Evolutionary conservation across 2,329 filamentous ascomycete species (phyloP), one percentile per base, ranked within the genome.

Genomic region (Alternaria triticimaculans): DNA sequence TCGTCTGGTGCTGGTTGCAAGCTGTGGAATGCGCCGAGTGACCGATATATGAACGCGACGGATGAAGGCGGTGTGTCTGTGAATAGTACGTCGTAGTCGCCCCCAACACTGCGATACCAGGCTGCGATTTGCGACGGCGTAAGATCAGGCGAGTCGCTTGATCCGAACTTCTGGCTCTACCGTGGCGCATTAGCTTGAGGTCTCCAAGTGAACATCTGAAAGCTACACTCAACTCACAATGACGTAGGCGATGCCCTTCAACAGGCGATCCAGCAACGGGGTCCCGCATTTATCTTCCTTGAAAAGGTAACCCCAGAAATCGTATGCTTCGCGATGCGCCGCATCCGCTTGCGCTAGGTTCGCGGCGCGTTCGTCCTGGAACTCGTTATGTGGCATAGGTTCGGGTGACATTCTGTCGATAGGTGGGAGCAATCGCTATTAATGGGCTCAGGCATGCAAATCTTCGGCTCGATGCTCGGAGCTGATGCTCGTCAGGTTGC

Each of bases 1-100:
- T 79, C 77, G 43, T 88, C 87, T 51, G 80, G 79, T 2, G 88
- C 88, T 1, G 93, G 93, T 70, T 96, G 92, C 26, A 98, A 85
- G 54, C 89, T 90, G 81, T 98, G 95, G 72, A 94, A 92, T 78
- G 95, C 97, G 71, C 95, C 96, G 55, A 97, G 88, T 8, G 92
- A 92, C 75, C 93, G 92, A 85, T 96, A 98, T 68, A 97, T 96
- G 82, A 93, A 96, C 26, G 94, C 96, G 66, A 99, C 89, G 46
- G 91, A 90, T 41, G 88, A 83, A 64, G 90, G 83, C 20, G 91
- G 89, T 33, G 91, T 92, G 4, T 90, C 86, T 45, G 95, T 84
- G 78, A 98, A 98, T 58, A 98, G 87, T 23, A 83, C 77, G 62
- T 85, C 83, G 78, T 83, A 76, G 81, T 84, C 70, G 72, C 82